Percentiles rank a stretch among this genome's conserved stretches.
phyloP scores from a whole-genome alignment of 768 basidiomycete species.

The Gymnopilus dilepis region DNA sequence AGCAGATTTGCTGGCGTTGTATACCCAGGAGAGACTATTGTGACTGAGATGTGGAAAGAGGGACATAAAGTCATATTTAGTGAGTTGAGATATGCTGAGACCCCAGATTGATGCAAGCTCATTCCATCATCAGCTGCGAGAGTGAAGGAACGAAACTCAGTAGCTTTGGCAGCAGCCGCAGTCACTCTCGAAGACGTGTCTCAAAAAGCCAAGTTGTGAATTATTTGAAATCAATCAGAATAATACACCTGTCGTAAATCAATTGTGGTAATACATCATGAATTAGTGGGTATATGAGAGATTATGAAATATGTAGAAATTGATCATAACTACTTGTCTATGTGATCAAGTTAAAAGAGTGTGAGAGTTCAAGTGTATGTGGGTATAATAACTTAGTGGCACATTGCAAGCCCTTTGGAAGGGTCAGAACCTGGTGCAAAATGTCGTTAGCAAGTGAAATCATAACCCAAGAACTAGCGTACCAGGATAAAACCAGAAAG shows the following conservation, averaged over 20 bases:
- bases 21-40: conserved; percentile 93
- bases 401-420: conserved; percentile 33
- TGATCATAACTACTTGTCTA: background rate
- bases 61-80: conserved; percentile 89
- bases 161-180: conserved; percentile 80
- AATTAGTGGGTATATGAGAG: background rate
- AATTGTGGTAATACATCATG: background rate
- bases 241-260: background rate
- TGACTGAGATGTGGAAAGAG: conserved; percentile 99
- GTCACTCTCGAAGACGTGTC: conserved; percentile 65
- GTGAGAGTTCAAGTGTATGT: conserved; percentile 1
- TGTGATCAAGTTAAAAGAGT: background rate
- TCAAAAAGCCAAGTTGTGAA: conserved; percentile 67
- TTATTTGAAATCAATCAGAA: background rate
- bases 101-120: background rate
- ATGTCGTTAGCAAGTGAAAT: conserved; percentile 1
- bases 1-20: conserved; percentile 86
- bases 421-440: conserved; percentile 37
- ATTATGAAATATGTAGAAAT: background rate
- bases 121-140: conserved; percentile 63
- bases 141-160: conserved; percentile 81
- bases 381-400: conserved; percentile 24
- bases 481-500: conserved; percentile 70
- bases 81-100: conserved; percentile 46
- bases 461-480: conserved; percentile 9